These are phyloP conservation scores for Aspergillus sergii DNA, from an alignment of 2,329 filamentous ascomycete genomes.

Conservation along the genomic window DNA sequence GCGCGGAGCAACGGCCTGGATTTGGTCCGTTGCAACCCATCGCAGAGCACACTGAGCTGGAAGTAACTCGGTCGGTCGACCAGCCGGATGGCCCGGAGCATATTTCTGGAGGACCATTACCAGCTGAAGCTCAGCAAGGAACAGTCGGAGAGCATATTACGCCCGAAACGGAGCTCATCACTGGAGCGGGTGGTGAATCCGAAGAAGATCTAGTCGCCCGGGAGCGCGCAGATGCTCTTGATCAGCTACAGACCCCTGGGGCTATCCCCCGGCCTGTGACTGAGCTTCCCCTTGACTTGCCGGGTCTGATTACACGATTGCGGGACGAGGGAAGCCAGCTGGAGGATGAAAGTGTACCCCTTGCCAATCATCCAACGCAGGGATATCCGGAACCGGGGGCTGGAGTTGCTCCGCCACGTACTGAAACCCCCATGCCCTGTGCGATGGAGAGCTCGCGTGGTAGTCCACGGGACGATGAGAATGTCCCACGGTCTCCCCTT, in stretches of 20 bases:
- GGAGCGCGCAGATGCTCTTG: slow-evolving; percentile 5
- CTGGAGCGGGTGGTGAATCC: background rate
- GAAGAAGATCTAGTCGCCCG: slow-evolving; percentile 6
- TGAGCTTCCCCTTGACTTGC: slow-evolving; percentile 4
- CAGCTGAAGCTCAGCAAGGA: background rate
- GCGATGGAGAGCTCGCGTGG: background rate
- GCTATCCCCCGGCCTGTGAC: slow-evolving; percentile 3
- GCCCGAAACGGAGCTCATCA: background rate
- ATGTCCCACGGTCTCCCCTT: slow-evolving; percentile 2
- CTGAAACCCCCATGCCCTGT: background rate
- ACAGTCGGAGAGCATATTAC: background rate
- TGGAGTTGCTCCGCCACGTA: background rate
- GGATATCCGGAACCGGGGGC: slow-evolving; percentile 4
- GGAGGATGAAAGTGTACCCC: slow-evolving; percentile 3
- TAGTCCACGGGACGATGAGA: background rate
- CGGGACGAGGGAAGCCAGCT: slow-evolving; percentile 7
- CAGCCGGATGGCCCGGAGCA: background rate
- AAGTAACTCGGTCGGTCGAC: background rate
- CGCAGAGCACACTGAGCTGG: background rate
- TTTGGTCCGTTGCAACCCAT: background rate
- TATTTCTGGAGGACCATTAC: background rate
- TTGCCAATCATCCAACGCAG: background rate
- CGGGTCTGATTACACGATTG: slow-evolving; percentile 3
- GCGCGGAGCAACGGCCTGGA: background rate
- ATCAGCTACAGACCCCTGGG: background rate